These are phyloP conservation scores for Apiotrichum akiyoshidainum DNA, from an alignment of 1,284 basidiomycete species.

Conservation along the genomic window DNA sequence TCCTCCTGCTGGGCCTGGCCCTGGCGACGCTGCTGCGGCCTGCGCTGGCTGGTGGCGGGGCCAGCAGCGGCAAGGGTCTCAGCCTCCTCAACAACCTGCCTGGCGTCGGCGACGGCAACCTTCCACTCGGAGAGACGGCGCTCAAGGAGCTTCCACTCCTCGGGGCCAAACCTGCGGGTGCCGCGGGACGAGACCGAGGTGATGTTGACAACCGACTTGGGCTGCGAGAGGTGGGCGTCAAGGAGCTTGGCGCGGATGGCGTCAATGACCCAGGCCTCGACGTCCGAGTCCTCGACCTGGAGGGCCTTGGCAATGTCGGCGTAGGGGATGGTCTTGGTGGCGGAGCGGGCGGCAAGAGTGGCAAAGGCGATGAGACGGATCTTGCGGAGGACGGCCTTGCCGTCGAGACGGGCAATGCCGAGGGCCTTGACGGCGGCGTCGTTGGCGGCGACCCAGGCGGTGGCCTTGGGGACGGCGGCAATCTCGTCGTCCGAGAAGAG, in stretches of 20 bases:
- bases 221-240: conserved; percentile 80
- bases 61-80: conserved; percentile 38
- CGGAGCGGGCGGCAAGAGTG: conserved; percentile 69
- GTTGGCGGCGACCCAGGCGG: conserved; percentile 64
- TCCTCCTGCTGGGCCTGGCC: conserved; percentile 25
- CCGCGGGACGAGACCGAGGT: conserved; percentile 64
- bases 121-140: conserved; percentile 78
- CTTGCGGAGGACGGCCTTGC: conserved; percentile 67
- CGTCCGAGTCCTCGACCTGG: conserved; percentile 64
- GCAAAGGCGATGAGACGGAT: conserved; percentile 76
- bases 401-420: conserved; percentile 53
- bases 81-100: conserved; percentile 43
- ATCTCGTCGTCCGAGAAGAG: conserved; percentile 61
- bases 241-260: conserved; percentile 80
- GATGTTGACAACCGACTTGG: conserved; percentile 69
- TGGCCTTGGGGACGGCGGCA: conserved; percentile 63
- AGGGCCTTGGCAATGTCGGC: conserved; percentile 66
- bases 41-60: conserved; percentile 23
- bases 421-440: conserved; percentile 59
- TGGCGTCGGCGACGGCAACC: conserved; percentile 44
- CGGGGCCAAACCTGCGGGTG: conserved; percentile 65
- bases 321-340: conserved; percentile 74
- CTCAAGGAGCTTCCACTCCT: conserved; percentile 80
- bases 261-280: conserved; percentile 90
- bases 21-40: conserved; percentile 26